Evolutionary conservation across 2,329 filamentous ascomycete genomes (phyloP).

Genomic region (Emericellopsis cladophorae): DNA sequence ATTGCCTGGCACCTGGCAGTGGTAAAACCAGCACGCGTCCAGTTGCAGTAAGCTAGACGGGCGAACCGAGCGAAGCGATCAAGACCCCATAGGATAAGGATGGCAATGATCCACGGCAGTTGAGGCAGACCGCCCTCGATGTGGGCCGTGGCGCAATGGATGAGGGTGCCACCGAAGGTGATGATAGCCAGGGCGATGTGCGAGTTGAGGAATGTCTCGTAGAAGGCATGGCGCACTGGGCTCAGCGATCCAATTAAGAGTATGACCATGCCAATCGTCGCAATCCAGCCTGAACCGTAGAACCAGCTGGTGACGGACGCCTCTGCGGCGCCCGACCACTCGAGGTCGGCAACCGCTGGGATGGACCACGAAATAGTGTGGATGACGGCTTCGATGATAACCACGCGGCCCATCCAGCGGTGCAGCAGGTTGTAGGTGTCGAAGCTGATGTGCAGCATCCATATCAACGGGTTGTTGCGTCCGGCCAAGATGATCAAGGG

Average conservation of each 20-base stretch:
- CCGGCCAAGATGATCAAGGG: constrained; percentile 80
- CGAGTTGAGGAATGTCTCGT: constrained; percentile 85
- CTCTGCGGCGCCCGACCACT: constrained; percentile 43
- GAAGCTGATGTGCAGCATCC: constrained; percentile 74
- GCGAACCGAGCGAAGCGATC: constrained; percentile 56
- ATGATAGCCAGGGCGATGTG: constrained; percentile 68
- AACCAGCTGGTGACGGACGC: constrained; percentile 48
- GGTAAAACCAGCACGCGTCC: constrained; percentile 43
- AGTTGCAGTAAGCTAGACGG: constrained; percentile 55
- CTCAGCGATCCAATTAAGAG: constrained; percentile 62
- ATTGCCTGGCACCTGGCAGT: constrained; percentile 55
- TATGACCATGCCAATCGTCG: constrained; percentile 46
- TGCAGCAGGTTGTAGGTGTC: constrained; percentile 79
- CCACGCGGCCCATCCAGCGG: constrained; percentile 66
- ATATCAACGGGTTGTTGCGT: constrained; percentile 86
- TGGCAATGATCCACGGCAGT: constrained; percentile 59
- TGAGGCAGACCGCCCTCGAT: constrained; percentile 57
- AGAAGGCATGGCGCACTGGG: constrained; percentile 83
- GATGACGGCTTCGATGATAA: constrained; percentile 52
- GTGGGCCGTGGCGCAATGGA: constrained; percentile 60
- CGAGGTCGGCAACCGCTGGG: constrained; percentile 54
- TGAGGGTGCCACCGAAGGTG: constrained; percentile 58
- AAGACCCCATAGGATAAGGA: constrained; percentile 63
- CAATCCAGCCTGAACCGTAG: constrained; percentile 51
- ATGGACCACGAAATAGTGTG: constrained; percentile 65